phyloP scores from a whole-genome alignment of 495 filamentous ascomycete genomes.

The Parmelia sp. region DNA sequence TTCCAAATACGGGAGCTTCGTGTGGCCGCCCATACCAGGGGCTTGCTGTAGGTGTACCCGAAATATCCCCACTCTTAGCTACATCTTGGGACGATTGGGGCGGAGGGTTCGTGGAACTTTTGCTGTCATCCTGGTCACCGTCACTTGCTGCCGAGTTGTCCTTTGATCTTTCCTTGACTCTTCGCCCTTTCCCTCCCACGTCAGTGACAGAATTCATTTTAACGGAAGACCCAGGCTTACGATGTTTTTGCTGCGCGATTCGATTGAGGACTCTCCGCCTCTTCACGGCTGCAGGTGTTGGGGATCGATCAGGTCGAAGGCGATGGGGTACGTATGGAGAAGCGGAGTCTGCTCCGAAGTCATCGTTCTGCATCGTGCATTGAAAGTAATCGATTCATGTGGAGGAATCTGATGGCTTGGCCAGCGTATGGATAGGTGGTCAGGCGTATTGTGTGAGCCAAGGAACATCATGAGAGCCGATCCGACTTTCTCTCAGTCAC shows the following conservation, averaged over 20 bases:
- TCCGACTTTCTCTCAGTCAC: neutral
- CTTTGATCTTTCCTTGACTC: neutral
- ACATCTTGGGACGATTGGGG: neutral
- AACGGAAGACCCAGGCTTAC: neutral
- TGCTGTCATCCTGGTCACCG: neutral
- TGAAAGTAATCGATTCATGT: neutral
- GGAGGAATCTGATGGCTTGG: neutral
- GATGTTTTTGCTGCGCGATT: neutral
- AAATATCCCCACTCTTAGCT: neutral
- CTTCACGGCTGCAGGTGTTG: neutral
- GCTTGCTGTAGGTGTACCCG: neutral
- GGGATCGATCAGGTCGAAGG: neutral
- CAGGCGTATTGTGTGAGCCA: neutral
- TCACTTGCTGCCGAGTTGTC: neutral
- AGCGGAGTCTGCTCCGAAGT: neutral
- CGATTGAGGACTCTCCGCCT: neutral
- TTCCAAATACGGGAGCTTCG: neutral
- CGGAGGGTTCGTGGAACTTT: neutral
- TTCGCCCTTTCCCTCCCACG: neutral
- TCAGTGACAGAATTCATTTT: neutral
- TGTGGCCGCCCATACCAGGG: neutral
- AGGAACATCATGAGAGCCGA: neutral
- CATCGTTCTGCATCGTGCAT: neutral
- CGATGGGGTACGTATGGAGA: slow-evolving; percentile 1
- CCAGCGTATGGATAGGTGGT: neutral